phyloP scores from a whole-genome alignment of 179 eudicot genomes.

The Spergularia azorica region DNA sequence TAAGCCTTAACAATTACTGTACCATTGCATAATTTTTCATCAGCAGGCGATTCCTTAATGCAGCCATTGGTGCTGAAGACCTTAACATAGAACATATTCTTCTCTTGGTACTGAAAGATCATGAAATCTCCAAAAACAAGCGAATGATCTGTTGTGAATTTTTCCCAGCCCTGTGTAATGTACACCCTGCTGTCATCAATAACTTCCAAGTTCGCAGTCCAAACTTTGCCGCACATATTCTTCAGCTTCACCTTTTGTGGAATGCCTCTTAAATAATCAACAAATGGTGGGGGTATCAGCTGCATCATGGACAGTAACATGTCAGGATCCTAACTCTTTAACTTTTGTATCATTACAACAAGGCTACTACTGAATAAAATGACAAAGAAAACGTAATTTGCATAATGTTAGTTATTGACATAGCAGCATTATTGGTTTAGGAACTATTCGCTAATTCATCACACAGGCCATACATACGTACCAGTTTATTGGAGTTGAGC shows the following conservation, averaged over 20 bases:
- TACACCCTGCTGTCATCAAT: background rate
- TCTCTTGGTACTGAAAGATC: background rate
- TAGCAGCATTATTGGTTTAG: no score
- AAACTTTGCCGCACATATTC: background rate
- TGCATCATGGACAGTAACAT: background rate
- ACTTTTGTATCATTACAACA: no score
- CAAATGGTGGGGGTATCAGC: constrained; percentile 10
- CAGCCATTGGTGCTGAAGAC: background rate
- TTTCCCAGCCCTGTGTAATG: constrained; percentile 8
- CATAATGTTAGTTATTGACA: no score
- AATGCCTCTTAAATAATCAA: background rate
- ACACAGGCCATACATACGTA: no score
- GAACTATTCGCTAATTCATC: no score
- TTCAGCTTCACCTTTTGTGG: background rate
- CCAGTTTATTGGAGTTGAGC: no score
- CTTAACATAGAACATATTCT: background rate
- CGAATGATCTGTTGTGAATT: background rate
- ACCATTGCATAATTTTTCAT: background rate
- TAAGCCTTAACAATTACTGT: no score
- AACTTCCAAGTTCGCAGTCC: background rate
- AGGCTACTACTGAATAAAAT: no score
- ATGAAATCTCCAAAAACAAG: constrained; percentile 9
- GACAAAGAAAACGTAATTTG: no score
- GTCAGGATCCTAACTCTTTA: no score
- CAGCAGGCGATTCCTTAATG: background rate